Conservation (phyloP, 108 stramenopile genomes). For the Skeletonema grethae region DNA sequence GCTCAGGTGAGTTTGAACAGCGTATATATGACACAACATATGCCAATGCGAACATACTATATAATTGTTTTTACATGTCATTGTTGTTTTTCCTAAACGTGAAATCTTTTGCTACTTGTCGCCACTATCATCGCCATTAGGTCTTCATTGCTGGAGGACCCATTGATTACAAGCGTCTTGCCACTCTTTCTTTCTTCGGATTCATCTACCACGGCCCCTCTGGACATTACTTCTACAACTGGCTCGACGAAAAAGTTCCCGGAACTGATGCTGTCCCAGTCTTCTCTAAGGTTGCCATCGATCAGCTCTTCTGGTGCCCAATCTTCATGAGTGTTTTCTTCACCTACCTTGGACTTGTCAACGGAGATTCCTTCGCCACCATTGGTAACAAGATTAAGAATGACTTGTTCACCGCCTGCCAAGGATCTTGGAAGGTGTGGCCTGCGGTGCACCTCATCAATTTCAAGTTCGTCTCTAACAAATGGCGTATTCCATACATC, state of each 20-base stretch:
- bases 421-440: slow-evolving; percentile 98
- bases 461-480: slow-evolving; percentile 96
- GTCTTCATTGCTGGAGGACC: slow-evolving; percentile 92
- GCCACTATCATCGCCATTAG: slow-evolving; percentile 34
- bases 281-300: slow-evolving; percentile 93
- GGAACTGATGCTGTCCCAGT: slow-evolving; percentile 83
- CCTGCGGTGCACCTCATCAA: slow-evolving; percentile 96
- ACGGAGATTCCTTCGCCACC: slow-evolving; percentile 85
- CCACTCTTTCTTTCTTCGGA: slow-evolving; percentile 92
- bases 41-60: background rate
- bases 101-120: background rate
- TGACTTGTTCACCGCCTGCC: slow-evolving; percentile 92
- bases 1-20: slow-evolving; percentile 81
- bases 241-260: slow-evolving; percentile 87
- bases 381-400: slow-evolving; percentile 92
- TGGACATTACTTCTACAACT: slow-evolving; percentile 99
- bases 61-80: background rate
- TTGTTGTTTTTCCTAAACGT: background rate
- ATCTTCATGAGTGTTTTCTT: slow-evolving; percentile 98
- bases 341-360: slow-evolving; percentile 94
- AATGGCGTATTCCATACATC: slow-evolving; percentile 96
- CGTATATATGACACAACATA: background rate
- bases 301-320: slow-evolving; percentile 95
- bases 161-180: slow-evolving; percentile 93
- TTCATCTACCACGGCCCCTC: slow-evolving; percentile 97